Evolutionary conservation across 441 rosid species (phyloP), one percentile per base, ranked within the genome.

Genomic region (Daphne laureola): DNA sequence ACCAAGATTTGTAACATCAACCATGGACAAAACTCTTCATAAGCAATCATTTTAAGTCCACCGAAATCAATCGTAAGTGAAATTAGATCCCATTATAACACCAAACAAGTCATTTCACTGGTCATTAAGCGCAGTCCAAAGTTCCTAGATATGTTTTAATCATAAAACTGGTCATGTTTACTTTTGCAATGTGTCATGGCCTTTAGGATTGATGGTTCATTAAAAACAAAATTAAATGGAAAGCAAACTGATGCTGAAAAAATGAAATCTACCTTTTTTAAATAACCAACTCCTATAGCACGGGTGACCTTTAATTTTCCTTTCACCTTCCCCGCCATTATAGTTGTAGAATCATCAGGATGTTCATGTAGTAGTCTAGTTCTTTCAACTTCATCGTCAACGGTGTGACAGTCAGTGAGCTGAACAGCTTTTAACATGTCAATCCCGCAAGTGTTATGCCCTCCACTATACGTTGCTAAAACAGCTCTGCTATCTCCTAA

Each of bases 401-500:
- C 92, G 3, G 87, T 83, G 66, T 93, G 98, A 75, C 71, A 77
- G 54, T 84, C 96, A 17, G 81, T 82, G 58, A 87, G 88, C 82
- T 86, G 94, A 71, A 86, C 62, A 58, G 97, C 94, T 71, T 76
- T 75, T 72, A 84, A 74, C 58, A 57, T 62, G 65, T 43, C 76
- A 31, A 35, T 48, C 56, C 46, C 66, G 12, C 53, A 63, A 38
- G 54, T 36, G 49, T 52, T 67, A 27, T 65, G 51, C 12, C 48
- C 76, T 8, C 54, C 75, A 42, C 63, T 69, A 45, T 79, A 77
- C 1, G 83, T 82, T 25, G 97, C 98, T 74, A 93, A 62, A 3
- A 93, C 92, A 40, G 90, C 97, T 78, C 97, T 71, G 59, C 98
- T 93, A 61, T 93, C 98, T 55, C 98, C 98, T 21, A 93, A 69